Conservation (phyloP, 1,139 yeast genomes). For the Blastobotrys buckinghamii region DNA sequence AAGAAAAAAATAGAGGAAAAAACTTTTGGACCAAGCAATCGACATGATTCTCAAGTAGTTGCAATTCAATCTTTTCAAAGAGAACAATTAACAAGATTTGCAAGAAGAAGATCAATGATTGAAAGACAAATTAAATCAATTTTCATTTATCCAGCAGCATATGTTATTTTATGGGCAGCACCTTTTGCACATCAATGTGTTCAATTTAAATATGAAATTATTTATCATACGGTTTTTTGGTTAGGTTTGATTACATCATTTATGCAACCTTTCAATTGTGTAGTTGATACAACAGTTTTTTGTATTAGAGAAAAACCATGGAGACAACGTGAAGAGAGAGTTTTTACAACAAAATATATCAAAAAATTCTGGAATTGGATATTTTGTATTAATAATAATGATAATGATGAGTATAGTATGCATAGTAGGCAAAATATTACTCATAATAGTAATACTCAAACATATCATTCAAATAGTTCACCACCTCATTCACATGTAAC, state of each 20-base stretch:
- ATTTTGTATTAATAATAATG: not conserved
- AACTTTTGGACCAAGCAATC: not conserved
- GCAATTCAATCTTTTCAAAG: conserved; percentile 44
- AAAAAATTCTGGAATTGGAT: not conserved
- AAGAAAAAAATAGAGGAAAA: not conserved
- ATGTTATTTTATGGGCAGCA: conserved; percentile 71
- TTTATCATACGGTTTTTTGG: conserved; percentile 48
- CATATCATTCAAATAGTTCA: not conserved
- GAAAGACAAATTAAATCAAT: conserved; percentile 75
- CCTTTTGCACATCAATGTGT: conserved; percentile 70
- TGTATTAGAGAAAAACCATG: conserved; percentile 75
- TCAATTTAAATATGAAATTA: conserved; percentile 45
- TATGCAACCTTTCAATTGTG: conserved; percentile 75
- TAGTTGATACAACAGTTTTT: conserved; percentile 71
- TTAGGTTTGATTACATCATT: conserved; percentile 61
- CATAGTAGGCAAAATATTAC: not conserved
- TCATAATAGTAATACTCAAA: not conserved
- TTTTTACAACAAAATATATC: conserved; percentile 23
- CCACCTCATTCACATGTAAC: not conserved
- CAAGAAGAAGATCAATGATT: conserved; percentile 56
- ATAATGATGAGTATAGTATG: not conserved
- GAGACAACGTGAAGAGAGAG: conserved; percentile 37
- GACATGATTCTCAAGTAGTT: conserved; percentile 19
- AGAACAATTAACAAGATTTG: conserved; percentile 55
- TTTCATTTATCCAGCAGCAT: conserved; percentile 79